Conservation (phyloP, 176 grass and related monocot species). For the Lolium perenne region DNA sequence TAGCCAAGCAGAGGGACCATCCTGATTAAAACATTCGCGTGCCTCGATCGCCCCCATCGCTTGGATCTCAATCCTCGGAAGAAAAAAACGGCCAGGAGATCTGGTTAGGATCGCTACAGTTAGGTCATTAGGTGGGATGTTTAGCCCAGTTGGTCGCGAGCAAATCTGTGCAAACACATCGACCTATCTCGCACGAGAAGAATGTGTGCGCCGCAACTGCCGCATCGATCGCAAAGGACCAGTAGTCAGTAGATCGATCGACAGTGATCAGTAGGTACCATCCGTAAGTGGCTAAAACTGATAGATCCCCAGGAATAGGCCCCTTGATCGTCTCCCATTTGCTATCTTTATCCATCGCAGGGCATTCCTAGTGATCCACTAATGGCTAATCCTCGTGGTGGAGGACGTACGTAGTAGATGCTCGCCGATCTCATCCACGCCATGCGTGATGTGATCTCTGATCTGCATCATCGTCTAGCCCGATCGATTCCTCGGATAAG, state of each 20-base stretch:
- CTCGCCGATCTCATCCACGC: conserved; percentile 3
- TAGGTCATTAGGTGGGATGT: background rate
- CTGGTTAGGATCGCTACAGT: background rate
- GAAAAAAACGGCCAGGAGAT: background rate
- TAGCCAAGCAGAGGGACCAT: conserved; percentile 10
- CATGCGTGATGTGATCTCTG: background rate
- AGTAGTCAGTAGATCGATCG: background rate
- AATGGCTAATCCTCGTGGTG: background rate
- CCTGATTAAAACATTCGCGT: background rate
- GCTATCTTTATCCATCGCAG: conserved; percentile 36
- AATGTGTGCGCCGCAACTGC: background rate
- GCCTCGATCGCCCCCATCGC: background rate
- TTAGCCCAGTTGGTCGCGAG: background rate
- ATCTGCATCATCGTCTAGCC: background rate
- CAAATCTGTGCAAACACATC: too few species aligned
- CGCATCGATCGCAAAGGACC: background rate
- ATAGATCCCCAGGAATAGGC: background rate
- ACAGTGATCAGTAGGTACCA: background rate
- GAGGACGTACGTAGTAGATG: background rate
- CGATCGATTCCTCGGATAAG: conserved; percentile 35
- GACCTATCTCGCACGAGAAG: conserved; percentile 8
- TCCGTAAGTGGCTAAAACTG: conserved; percentile 47
- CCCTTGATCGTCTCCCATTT: background rate
- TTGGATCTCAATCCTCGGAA: background rate
- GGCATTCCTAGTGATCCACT: background rate